A percentile compares a stretch with the other conserved stretches of the same genome.
These are phyloP conservation scores for Lyophyllum decastes DNA, from an alignment of 768 basidiomycete species.

Conservation along the genomic window DNA sequence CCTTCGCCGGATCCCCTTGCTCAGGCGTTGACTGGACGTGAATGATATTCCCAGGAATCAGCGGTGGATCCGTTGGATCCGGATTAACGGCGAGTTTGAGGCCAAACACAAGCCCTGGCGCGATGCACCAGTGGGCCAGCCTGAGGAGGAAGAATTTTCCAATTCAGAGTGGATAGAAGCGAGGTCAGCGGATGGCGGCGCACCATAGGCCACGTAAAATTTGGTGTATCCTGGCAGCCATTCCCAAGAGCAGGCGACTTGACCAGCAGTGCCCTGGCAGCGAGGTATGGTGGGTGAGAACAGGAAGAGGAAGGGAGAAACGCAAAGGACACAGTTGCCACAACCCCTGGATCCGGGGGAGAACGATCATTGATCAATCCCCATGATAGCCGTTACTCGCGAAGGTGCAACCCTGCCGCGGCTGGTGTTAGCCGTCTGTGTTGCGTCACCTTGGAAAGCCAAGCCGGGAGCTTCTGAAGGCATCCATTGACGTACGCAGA, in stretches of 20 bases:
- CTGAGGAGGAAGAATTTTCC: neutral
- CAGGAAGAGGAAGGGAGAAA: neutral
- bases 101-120: neutral
- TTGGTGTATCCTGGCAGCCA: neutral
- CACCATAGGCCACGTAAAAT: neutral
- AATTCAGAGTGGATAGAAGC: neutral
- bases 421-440: too few relatives aligned
- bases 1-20: neutral
- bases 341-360: neutral
- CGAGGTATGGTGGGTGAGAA: neutral
- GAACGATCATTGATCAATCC: neutral
- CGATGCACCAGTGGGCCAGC: neutral
- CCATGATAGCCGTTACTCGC: neutral
- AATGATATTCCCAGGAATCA: slow-evolving; percentile 1
- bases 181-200: neutral
- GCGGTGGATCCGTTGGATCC: neutral
- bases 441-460: too few relatives aligned
- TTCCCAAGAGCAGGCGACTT: neutral
- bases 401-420: too few relatives aligned
- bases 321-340: neutral
- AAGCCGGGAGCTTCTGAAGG: too few relatives aligned
- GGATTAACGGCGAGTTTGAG: neutral
- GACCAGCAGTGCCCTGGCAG: neutral
- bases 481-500: too few relatives aligned
- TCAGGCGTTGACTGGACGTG: neutral